Base-by-base conservation (phyloP, 2,329 filamentous ascomycete genomes). In the Cucurbitaria berberidis region DNA sequence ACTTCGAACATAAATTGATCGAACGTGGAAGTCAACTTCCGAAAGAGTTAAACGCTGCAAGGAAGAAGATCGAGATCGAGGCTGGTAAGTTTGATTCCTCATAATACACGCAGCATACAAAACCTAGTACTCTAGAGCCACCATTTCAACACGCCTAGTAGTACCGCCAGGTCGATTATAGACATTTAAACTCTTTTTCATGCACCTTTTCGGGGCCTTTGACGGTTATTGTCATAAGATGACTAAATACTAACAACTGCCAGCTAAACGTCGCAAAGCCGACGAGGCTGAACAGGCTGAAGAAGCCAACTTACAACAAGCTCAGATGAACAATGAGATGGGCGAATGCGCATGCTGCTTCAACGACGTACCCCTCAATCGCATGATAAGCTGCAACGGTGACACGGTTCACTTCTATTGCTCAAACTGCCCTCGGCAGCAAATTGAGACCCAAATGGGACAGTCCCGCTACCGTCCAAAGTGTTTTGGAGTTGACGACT, bases 321-420 rank as follows among this genome's bases (percentile, higher is more conserved):
- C 73, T 15, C 47, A 60, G 15, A 53, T 47, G 35, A 60, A 59
- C 18, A 60, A 86, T 0, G 79, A 82, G 16, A 77, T 88, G 35
- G 73, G 79, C 10, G 89, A 93, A 61, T 96, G 77, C 62, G 82
- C 81, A 38, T 91, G 89, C 66, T 96, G 91, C 73, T 95, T 84
- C 65, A 79, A 80, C 6, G 86, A 91, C 3, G 80, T 81, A 44
- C 81, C 89, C 1, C 73, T 86, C 40, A 89, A 90, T 61, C 82
- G 86, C 42, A 85, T 90, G 78, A 81, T 90, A 1, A 79, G 84
- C 58, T 96, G 91, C 70, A 75, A 85, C 45, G 85, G 82, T 15
- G 78, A 82, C 0, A 63, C 69, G 0, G 60, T 75, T 1, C 89
- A 93, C 62, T 84, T 82, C 67, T 93, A 93, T 72, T 96, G 91